Evolutionary conservation across 2,329 filamentous ascomycete species (phyloP).

Genomic region (Fusarium buxicola): DNA sequence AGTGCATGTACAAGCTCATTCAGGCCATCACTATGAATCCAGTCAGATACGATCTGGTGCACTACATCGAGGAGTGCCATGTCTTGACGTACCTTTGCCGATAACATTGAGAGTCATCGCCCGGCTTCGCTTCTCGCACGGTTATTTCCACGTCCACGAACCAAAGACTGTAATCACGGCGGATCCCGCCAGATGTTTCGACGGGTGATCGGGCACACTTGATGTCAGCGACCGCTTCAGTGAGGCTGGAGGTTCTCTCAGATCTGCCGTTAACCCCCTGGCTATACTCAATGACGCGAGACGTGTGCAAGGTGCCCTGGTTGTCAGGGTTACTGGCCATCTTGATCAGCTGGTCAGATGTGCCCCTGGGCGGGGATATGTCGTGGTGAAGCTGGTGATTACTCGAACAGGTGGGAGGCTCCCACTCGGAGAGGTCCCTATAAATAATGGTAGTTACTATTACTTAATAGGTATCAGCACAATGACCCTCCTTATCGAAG

Average conservation of each 20-base stretch:
- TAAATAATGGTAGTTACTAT: too few relatives aligned
- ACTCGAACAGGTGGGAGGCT: too few relatives aligned
- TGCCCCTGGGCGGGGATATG: background rate
- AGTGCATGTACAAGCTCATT: background rate
- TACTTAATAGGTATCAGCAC: too few relatives aligned
- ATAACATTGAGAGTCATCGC: too few relatives aligned
- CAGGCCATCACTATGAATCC: background rate
- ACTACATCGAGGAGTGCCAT: too few relatives aligned
- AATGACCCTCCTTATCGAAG: too few relatives aligned
- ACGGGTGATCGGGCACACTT: background rate
- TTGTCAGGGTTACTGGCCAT: background rate
- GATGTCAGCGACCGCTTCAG: background rate
- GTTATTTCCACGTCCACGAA: background rate
- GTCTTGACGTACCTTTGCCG: too few relatives aligned
- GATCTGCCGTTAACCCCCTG: background rate
- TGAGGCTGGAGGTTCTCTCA: background rate
- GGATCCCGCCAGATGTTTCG: background rate
- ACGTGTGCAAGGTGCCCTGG: background rate
- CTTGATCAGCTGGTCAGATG: background rate
- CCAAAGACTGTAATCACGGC: constrained; percentile 1
- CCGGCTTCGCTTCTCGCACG: too few relatives aligned
- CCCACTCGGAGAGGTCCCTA: too few relatives aligned
- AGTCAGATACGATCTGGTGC: background rate
- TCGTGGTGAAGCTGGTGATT: background rate
- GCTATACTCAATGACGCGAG: background rate